phyloP scores from a whole-genome alignment of 176 grass and related monocot species.

The Canna indica region DNA sequence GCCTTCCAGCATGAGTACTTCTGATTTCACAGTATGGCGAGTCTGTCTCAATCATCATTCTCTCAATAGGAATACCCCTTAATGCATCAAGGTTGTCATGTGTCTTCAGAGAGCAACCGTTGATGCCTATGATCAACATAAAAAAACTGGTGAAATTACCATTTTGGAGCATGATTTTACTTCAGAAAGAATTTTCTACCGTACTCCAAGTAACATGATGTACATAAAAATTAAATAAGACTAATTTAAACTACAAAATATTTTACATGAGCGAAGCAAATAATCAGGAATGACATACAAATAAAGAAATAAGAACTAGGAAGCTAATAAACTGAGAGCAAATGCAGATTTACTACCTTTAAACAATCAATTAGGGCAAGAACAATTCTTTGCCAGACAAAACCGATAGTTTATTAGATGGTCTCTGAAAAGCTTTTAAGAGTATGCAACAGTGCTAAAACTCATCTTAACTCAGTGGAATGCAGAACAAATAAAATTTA shows the following conservation, averaged over 20 bases:
- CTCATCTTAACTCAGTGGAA: not conserved
- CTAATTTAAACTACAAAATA: not conserved
- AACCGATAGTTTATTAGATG: not conserved
- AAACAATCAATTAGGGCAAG: not conserved
- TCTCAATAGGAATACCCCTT: constrained; percentile 61
- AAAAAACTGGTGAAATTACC: not conserved
- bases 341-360: not conserved
- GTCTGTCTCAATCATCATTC: constrained; percentile 95
- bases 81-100: constrained; percentile 75
- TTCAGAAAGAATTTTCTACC: not conserved
- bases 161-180: not conserved
- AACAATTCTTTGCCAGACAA: not conserved
- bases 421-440: not conserved
- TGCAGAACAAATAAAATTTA: constrained; percentile 5
- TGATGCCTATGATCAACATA: constrained; percentile 45
- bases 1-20: constrained; percentile 77
- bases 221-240: not conserved
- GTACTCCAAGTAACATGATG: not conserved
- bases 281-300: not conserved
- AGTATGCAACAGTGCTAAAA: not conserved
- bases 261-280: not conserved
- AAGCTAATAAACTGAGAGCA: not conserved
- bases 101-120: constrained; percentile 84
- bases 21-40: constrained; percentile 94
- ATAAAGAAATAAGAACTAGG: not conserved